Evolutionary conservation across 805 yeast genomes (phyloP), one percentile per base, ranked within the genome.

Genomic region (Tetrapisispora pingtungensis): DNA sequence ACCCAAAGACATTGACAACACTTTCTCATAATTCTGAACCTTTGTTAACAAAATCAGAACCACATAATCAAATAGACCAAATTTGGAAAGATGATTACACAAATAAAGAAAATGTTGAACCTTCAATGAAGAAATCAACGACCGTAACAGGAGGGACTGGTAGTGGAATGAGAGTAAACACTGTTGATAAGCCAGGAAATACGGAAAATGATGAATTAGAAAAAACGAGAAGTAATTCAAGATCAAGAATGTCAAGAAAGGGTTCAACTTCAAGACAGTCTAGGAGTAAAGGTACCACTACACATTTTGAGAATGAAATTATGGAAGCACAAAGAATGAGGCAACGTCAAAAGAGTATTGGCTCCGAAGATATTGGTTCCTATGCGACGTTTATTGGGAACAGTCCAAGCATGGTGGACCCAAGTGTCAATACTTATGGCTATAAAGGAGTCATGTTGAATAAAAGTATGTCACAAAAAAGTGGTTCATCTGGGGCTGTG

Each of bases 381-480:
- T 57, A 57, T 46, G 57, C 61, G 6, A 37, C 37, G 2, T 41
- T 44, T 3, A 51, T 56, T 13, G 60, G 57, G 10, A 54, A 58
- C 42, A 40, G 37, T 26, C 62, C 64, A 27, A 58, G 63, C 44
- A 32, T 60, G 44, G 49, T 60, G 7, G 62, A 60, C 33, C 62
- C 63, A 15, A 42, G 33, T 7, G 54, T 54, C 4, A 47, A 50
- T 2, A 60, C 65, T 1, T 60, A 60, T 30, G 59, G 61, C 5
- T 51, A 48, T n/a, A 49, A 44, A 31, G 49, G 48, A 22, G 30
- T 24, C 3, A 6, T 27, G 10, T 3, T 15, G 19, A n/a, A 24
- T n/a, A 22, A 24, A n/a, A 14, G 20, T 8, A 10, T 14, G 3
- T 24, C 39, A 2, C 26, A 17, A 3, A 39, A 20, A 32, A 34